Base-by-base conservation (phyloP, 371 early-diverging fungal genomes). In the Mucor velutinosus region DNA sequence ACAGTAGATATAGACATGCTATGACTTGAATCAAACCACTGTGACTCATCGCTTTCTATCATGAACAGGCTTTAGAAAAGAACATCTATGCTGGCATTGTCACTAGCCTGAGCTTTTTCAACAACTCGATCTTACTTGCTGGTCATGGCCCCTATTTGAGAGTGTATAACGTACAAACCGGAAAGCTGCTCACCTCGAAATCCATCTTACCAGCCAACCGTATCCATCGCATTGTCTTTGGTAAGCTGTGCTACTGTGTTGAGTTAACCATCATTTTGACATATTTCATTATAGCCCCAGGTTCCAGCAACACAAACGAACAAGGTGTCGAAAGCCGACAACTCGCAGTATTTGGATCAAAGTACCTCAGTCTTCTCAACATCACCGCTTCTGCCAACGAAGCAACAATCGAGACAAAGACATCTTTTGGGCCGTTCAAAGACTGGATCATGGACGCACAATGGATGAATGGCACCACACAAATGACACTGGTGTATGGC, bases 401-500 rank as follows among this genome's bases (percentile, higher is more conserved):
- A 32, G 64, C 68, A 17, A 71, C 23, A 14, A 65, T 66, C 19
- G 53, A 39, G 12, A 35, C 67, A 3, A 55, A 59, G 33, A 53
- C 69, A 33, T 25, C 72, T 0, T 66, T 71, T 63, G 73, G 74
- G 21, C 83, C 79, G 19, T 77, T 86, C 58, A 69, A 73, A 0
- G 90, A 91, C 67, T 92, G 93, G 92, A 90, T 92, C 69, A 82
- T 88, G 72, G 91, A 91, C 60, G 86, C 80, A 3, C 87, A 87
- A 47, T 91, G 90, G 92, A 69, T 90, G 7, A 71, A 76, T 61
- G 70, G 65, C 57, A 55, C 64, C 6, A 63, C 30, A 1, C 35
- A 73, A 66, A 58, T 91, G 41, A 90, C 91, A 0, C 59, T 95
- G 27, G 91, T 89, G 0, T 90, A 86, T 68, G 93, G 90, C 0